Base-by-base conservation (phyloP, 176 grass and related monocot species). In the Poa pratensis region DNA sequence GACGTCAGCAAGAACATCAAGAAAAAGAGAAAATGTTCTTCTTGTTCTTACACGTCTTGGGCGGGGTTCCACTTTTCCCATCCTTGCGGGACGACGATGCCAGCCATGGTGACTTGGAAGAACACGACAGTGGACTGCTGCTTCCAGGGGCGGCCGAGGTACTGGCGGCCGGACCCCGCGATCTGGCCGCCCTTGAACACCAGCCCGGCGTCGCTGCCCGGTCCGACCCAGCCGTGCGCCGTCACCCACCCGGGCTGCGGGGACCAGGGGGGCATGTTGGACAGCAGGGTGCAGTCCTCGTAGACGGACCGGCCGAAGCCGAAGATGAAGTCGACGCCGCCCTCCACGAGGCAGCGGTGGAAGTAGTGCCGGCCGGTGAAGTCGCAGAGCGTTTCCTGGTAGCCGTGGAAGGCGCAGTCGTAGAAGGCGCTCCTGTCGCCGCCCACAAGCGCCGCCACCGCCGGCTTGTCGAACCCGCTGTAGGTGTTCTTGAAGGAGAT, bases 101-200 rank as follows among this genome's bases (percentile, higher is more conserved):
- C n/a, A 0, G 12, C 37, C 88, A 97, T 92, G 20, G 8, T 12
- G 32, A 85, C 73, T 5, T 37, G 45, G 72, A 91, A 91, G 76
- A 97, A 97, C 5, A 97, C 67, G 28, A 92, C 92, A 17, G 90
- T 86, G 5, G 94, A 77, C 46, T 81, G 80, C 12, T 42, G 3
- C 13, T 89, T 92, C 94, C 94, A 97, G 0, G 94, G 81, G 70
- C 88, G 89, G 27, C 94, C 94, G 11, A 97, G 86, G 61, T 86
- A 92, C 9, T 68, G 66, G 14, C 20, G 67, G 5, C 86, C 87
- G 0, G 83, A 69, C 7, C 76, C 83, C 0, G 0, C 37, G 23
- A 93, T 71, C 11, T 2, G 58, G 75, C 91, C 88, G 69, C 84
- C 78, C 77, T 71, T 84, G 79, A 93, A 93, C 1, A 63, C 70